Percentiles rank a stretch among this genome's conserved stretches.
phyloP scores from a whole-genome alignment of 2,329 filamentous ascomycete genomes.

The Plenodomus biglobosus region DNA sequence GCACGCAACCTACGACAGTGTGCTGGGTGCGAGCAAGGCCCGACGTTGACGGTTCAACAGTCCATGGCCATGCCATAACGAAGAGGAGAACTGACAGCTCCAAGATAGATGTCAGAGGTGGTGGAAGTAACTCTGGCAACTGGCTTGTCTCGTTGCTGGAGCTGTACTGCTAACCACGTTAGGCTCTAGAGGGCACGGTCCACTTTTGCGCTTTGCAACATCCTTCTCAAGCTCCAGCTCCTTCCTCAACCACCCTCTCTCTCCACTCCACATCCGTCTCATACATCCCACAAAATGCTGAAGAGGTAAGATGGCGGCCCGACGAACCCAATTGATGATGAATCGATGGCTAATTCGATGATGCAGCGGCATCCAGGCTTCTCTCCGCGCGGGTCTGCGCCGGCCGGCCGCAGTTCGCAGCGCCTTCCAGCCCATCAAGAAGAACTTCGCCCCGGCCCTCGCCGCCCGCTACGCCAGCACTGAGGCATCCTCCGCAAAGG shows the following conservation, averaged over 20 bases:
- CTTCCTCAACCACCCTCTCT: slow-evolving; percentile 30
- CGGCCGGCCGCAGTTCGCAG: slow-evolving; percentile 55
- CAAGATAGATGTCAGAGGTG: neutral
- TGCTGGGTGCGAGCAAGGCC: neutral
- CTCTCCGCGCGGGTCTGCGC: slow-evolving; percentile 62
- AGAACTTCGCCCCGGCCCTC: slow-evolving; percentile 60
- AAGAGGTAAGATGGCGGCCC: slow-evolving; percentile 56
- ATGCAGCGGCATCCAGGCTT: slow-evolving; percentile 65
- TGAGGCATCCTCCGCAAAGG: slow-evolving; percentile 49
- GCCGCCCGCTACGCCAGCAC: slow-evolving; percentile 64
- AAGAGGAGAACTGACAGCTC: neutral
- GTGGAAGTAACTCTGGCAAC: neutral
- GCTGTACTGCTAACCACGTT: neutral
- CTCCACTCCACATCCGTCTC: slow-evolving; percentile 37
- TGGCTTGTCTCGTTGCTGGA: neutral
- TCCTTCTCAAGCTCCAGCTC: slow-evolving; percentile 6
- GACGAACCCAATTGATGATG: slow-evolving; percentile 43
- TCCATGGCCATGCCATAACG: neutral
- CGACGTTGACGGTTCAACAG: neutral
- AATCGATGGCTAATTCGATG: slow-evolving; percentile 44
- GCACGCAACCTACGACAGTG: neutral
- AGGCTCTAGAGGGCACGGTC: neutral
- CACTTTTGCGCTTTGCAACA: slow-evolving; percentile 10
- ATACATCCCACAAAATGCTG: slow-evolving; percentile 59
- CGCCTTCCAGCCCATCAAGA: slow-evolving; percentile 60